Base-by-base conservation (phyloP, 2,329 filamentous ascomycete species). In the Cadophora luteo-olivacea region DNA sequence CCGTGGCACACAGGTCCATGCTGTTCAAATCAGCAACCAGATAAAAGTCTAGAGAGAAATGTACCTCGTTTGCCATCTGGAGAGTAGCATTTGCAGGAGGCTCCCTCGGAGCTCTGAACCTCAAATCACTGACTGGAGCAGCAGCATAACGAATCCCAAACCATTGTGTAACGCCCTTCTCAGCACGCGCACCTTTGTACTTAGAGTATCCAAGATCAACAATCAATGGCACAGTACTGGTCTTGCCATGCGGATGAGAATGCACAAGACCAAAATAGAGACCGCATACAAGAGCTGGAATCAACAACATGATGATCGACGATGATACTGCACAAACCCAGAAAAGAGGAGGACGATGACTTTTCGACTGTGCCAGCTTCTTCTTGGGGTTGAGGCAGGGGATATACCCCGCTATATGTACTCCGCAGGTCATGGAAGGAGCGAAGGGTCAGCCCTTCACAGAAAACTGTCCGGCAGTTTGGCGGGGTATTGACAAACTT, bases 81-180 rank as follows among this genome's bases (percentile, higher is more conserved):
- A 74, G 41, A 9, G 68, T 70, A 1, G 41, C 71, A 36, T 71
- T 73, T 1, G 55, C n/a, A 11, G 64, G 4, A 6, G 92, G 91
- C 76, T 92, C 89, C 73, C 85, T 81, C 0, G 92, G 91, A 14
- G 88, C 87, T 64, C 84, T 82, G 75, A 94, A 95, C 24, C 92
- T 85, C 69, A 92, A 77, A 6, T 85, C 74, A 0, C 89, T 90
- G 1, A 91, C 67, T 0, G 92, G 92, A 16, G 91, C 83, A 5
- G 90, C 88, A 1, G 92, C 92, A 80, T 88, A 96, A 54, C 91
- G 87, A 71, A 96, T 87, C 1, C 91, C 92, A 8, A 92, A 84
- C 91, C 91, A 95, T 77, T 90, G 84, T 2, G 86, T 88, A 60
- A 93, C 81, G 0, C 89, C 90, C 72, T 86, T 86, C 0, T 79